phyloP scores from a whole-genome alignment of 805 yeast genomes.

The Osmozyma mogii region DNA sequence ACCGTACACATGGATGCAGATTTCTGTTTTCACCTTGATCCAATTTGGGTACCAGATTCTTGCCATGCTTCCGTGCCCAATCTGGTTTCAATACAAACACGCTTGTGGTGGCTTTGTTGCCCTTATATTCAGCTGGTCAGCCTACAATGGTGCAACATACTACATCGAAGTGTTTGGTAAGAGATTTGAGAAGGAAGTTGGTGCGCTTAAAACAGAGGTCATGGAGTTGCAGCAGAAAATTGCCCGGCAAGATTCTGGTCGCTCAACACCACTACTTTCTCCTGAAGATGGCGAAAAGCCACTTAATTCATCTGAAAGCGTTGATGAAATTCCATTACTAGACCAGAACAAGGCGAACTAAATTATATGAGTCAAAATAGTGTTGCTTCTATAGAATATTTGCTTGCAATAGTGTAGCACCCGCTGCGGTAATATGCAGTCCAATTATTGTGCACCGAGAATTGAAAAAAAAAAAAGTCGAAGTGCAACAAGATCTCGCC shows the following conservation, averaged over 20 bases:
- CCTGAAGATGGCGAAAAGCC: too few relatives aligned
- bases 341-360: too few relatives aligned
- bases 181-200: constrained; percentile 79
- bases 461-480: too few relatives aligned
- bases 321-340: too few relatives aligned
- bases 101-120: constrained; percentile 63
- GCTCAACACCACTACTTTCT: constrained; percentile 8
- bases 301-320: too few relatives aligned
- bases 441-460: too few relatives aligned
- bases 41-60: constrained; percentile 81
- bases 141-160: constrained; percentile 92
- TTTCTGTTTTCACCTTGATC: constrained; percentile 73
- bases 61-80: constrained; percentile 83
- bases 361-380: too few relatives aligned
- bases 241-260: constrained; percentile 7
- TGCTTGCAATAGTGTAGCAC: too few relatives aligned
- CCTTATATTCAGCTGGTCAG: constrained; percentile 69
- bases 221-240: constrained; percentile 42
- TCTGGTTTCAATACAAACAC: constrained; percentile 69
- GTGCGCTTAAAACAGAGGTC: constrained; percentile 63
- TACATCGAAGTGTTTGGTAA: constrained; percentile 89
- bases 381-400: too few relatives aligned
- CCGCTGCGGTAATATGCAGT: too few relatives aligned
- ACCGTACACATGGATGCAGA: constrained; percentile 79
- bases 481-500: too few relatives aligned